Evolutionary conservation across 257 asterid genomes (phyloP), one percentile per base, ranked within the genome.

Genomic region (Solanum chmielewskii): DNA sequence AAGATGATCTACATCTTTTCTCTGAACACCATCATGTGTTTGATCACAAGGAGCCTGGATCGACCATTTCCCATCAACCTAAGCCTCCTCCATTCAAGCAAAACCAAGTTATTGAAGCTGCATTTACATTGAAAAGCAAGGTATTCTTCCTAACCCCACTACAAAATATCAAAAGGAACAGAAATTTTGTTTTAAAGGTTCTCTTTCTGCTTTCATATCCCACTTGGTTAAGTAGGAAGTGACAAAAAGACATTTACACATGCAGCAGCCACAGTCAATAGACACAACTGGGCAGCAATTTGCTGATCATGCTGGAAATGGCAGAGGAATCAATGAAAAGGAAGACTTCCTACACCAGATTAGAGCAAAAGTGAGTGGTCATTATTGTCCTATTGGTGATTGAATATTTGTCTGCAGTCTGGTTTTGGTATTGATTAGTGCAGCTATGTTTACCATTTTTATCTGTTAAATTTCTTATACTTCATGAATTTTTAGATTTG

Each of bases 331-430:
- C 41, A 95, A 93, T 80, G 96, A 91, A 89, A 94, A 93, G 88
- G 94, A 91, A 27, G 99, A 96, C 89, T 97, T 97, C 85, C 94
- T 97, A 89, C 98, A 94, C 84, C 99, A 97, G 93, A 97, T 97
- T 88, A 93, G 99, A 92, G 88, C 94, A 80, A 97, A 94, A 91
- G 99, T 97, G 85, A 95, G 96, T 83, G 75, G 47, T 78, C 81
- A 29, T 86, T 21, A 5, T 68, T 85, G 60, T 31, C 16, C 27
- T 29, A 7, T 45, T 78, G 62, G 62, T 42, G 25, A n/a, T 89
- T 86, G 62, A 35, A 76, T 45, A 66, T 68, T 70, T 68, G 66
- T 56, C 16, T 21, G 44, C 74, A 25, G 59, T 56, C 41, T 86
- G 23, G 13, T 16, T 37, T 69, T 78, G 81, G 62, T 88, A 45